A percentile compares a stretch with the other conserved stretches of the same genome.
Evolutionary conservation across 805 yeast genomes (phyloP).

Genomic region (Schizosaccharomyces octosporus): DNA sequence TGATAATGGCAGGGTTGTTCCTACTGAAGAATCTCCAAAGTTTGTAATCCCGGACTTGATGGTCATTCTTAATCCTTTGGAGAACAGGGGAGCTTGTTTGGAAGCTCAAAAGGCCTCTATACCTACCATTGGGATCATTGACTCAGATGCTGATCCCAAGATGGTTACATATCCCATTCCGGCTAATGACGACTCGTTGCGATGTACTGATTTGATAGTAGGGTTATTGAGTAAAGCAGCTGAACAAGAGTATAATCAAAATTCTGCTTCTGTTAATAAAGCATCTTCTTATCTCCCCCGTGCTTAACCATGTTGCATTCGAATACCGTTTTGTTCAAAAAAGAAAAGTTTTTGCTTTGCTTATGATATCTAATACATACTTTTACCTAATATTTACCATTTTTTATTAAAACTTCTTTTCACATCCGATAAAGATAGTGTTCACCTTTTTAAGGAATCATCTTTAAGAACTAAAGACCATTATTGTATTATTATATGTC

Average conservation of each 20-base stretch:
- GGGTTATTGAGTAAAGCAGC: constrained; percentile 78
- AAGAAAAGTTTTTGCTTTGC: too few relatives aligned
- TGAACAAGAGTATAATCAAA: constrained; percentile 17
- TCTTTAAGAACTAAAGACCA: too few relatives aligned
- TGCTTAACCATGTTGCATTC: too few relatives aligned
- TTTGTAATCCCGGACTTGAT: constrained; percentile 66
- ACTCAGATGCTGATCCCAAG: constrained; percentile 79
- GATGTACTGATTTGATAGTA: constrained; percentile 55
- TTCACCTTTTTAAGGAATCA: too few relatives aligned
- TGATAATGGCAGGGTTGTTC: constrained; percentile 16
- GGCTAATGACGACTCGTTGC: constrained; percentile 74
- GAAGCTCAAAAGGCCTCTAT: constrained; percentile 66
- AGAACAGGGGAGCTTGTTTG: constrained; percentile 49
- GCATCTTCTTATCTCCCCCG: too few relatives aligned
- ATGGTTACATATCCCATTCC: constrained; percentile 85
- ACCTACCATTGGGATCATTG: constrained; percentile 84
- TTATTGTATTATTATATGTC: too few relatives aligned
- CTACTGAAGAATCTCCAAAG: constrained; percentile 34
- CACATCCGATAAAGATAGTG: too few relatives aligned
- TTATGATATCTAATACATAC: too few relatives aligned
- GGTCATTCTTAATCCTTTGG: constrained; percentile 66
- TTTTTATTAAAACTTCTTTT: too few relatives aligned
- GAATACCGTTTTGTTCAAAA: too few relatives aligned
- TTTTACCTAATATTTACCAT: too few relatives aligned
- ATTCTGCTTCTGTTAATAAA: neutral